Percentiles rank a stretch among this genome's conserved stretches.
Evolutionary conservation across 805 yeast species (phyloP).

Genomic region (Yarrowia osloensis): DNA sequence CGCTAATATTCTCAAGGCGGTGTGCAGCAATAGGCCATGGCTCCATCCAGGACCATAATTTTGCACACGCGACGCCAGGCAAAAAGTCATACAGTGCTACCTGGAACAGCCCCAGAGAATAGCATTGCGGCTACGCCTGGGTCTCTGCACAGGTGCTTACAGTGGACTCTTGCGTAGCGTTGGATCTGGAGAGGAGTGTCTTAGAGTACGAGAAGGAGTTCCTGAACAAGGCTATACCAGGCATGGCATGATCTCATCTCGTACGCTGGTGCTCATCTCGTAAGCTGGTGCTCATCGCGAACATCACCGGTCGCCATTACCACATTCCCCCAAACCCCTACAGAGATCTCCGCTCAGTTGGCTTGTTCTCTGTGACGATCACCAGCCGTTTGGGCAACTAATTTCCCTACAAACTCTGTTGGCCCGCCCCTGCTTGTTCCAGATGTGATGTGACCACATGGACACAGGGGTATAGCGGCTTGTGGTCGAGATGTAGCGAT

Average conservation of each 20-base stretch:
- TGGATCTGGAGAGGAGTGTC: neutral
- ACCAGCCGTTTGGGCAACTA: slow-evolving; percentile 4
- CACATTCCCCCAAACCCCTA: neutral
- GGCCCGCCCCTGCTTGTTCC: neutral
- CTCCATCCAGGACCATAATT: neutral
- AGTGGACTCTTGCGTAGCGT: neutral
- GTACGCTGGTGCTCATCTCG: too few species aligned
- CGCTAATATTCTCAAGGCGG: neutral
- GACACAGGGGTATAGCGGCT: neutral
- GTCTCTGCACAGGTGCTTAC: neutral
- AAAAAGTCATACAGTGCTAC: neutral
- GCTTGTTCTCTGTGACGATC: neutral
- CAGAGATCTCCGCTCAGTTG: neutral
- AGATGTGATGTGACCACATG: neutral
- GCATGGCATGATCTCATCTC: too few species aligned
- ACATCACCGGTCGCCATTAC: neutral
- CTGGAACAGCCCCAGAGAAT: slow-evolving; percentile 5
- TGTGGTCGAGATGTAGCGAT: too few species aligned
- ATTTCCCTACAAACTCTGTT: neutral
- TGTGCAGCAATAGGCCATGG: neutral
- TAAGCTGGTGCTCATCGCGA: neutral
- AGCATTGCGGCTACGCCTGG: neutral
- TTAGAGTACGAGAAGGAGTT: neutral
- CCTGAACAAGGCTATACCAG: too few species aligned
- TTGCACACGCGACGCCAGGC: too few species aligned